Evolutionary conservation across 331 rosid genomes (phyloP), one percentile per base, ranked within the genome.

Genomic region (Malus hybrid): DNA sequence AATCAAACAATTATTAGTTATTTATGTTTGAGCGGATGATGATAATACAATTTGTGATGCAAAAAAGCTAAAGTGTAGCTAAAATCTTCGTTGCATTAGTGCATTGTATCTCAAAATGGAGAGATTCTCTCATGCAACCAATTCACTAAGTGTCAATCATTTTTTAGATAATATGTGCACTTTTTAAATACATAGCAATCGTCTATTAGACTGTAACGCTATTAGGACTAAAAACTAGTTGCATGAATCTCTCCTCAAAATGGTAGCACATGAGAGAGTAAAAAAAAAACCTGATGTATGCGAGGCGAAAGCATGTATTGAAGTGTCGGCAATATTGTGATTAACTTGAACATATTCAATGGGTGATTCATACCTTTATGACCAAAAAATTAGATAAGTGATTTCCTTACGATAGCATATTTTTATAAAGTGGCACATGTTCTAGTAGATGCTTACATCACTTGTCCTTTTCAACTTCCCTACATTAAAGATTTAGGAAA

Each of bases 381-480:
- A 10, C 28, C 13, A 5, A 33, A 55, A 55, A 71, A 2, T 18
- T 71, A 14, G 3, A 12, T 20, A 32, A 55, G 5, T 18, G 77
- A 72, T 42, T 66, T 52, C 14, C 63, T 78, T 56, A 36, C 48
- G 68, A 34, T 3, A 66, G 57, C 73, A 56, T 76, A 67, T 66
- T 44, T 62, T 20, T 61, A 22, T 10, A 46, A 42, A 26, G 66
- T 46, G 32, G 42, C 74, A 76, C 53, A 30, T 68, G 46, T n/a
- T 52, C 62, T 36, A 16, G 19, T 33, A 5, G 68, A 30, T 16
- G 22, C 42, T 14, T 58, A 20, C 74, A 44, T 34, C 30, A 68
- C 50, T 61, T 71, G 81, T 75, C 83, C 26, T 12, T 63, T 69
- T 61, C 78, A 26, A 48, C 65, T 55, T 28, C 50, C 19, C 34